Evolutionary conservation across 805 yeast species (phyloP), one percentile per base, ranked within the genome.

Genomic region (Aciculoconidium aculeatum): DNA sequence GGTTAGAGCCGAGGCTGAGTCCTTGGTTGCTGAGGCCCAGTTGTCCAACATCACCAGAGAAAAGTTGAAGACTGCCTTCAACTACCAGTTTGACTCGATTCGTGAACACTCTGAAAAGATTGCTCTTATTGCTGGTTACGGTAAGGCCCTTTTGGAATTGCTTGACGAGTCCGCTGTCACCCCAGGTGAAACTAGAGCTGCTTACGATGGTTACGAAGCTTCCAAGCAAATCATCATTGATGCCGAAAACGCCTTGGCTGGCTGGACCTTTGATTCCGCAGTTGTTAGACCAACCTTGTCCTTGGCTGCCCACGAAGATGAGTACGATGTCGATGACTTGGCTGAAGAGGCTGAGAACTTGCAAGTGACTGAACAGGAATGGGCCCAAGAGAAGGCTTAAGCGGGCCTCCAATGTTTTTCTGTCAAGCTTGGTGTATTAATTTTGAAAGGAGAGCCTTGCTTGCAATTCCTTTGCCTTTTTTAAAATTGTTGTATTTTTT

Each of bases 1-100:
- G 58, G 97, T 92, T 45, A 80, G 98, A 66, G 96, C 97, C 30
- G 98, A 90, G 72, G 97, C 97, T 44, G 97, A 92, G 70, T 86
- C 96, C 29, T 77, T 90, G 49, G 98, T 90, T 51, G 98, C 98
- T 37, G 98, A 90, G 72, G 97, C 97, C 36, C 98, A 90, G 72
- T 77, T 90, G 58, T 85, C 96, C 41, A 90, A 90, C 71, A 90
- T 92, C 65, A 90, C 97, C 50, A 84, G 98, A 66, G 96, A 88
- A 69, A 88, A 88, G 72, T 73, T 90, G 58, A 92, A 92, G 80
- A 92, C 95, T 44, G 94, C 96, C 32, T 92, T 84, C 75, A 79
- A 83, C 70, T 88, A 90, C 68, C 96, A 90, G 67, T 90, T 90
- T 50, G 97, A 92, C 60, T 84, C 96, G 35, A 70, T 82, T 43